Evolutionary conservation across 495 filamentous ascomycete species (phyloP), one percentile per base, ranked within the genome.

Genomic region (Hypoxylon intermedium): DNA sequence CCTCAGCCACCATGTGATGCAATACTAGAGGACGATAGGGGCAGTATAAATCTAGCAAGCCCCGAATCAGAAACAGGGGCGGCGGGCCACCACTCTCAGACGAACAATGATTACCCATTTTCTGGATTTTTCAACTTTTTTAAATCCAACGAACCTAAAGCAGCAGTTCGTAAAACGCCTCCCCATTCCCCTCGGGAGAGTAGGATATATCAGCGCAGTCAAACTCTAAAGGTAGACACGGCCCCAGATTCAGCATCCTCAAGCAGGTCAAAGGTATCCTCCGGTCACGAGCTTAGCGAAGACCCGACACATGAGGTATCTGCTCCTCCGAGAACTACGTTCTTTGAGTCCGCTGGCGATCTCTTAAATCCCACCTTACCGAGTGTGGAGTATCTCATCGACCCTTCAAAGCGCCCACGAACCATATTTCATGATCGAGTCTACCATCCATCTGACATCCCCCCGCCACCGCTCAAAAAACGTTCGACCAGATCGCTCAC

Each of bases 361-460:
- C 74, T 98, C 15, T 81, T 98, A 19, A 93, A 92, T 74, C 94
- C 95, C 1, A 94, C 91, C 9, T 74, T 98, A 2, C 93, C 94
- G 11, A 82, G 89, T 0, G 79, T 82, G 2, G 85, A 89, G 24
- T 98, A 91, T 68, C 79, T 98, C 28, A 80, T 90, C 51, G 86
- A 97, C 52, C 93, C 93, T 11, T 80, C 87, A 26, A 85, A 84
- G 42, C 89, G 94, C n/a, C 84, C 91, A 5, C 84, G 89, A 31
- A 96, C 95, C 9, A 98, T 98, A 55, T 97, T 97, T 75, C 94
- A 98, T 75, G 94, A 98, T 72, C 88, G 94, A 11, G 83, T 98
- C 20, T 98, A 98, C 73, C 90, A 93, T 68, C 91, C 93, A 0
- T 85, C 89, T 33, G 94, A 98, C 72, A 96, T 98, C 40, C 94